Evolutionary conservation across 2,329 filamentous ascomycete species (phyloP), one percentile per base, ranked within the genome.

Genomic region (Aureobasidium uvarum): DNA sequence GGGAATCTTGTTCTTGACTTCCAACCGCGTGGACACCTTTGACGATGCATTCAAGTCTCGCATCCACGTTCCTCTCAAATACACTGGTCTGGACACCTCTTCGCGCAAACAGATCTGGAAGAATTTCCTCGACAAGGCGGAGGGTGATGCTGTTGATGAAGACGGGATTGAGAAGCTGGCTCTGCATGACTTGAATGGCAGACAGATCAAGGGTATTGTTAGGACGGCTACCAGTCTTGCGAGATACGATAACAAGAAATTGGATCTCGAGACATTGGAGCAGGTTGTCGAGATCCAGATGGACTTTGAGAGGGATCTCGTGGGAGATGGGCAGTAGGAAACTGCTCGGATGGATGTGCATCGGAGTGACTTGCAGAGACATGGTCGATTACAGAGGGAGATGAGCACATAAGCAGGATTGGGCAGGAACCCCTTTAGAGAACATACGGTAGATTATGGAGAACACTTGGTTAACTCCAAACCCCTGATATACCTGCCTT

Each of bases 1-100:
- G 38, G 77, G 77, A 28, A 72, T 79, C 18, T 70, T 79, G 20
- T 75, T 78, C 66, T 70, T 79, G 8, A 80, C 76, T 3, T 76
- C 74, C 1, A 79, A 79, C 62, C 72, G 74, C 3, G 43, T 65
- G 31, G 52, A 45, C 13, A 51, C 54, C 2, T 65, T 65, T 10
- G 63, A 65, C 45, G 63, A 59, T 31, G 63, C 63, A 3, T 65
- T 65, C 36, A 58, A 65, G 14, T 65, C 63, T 2, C 41, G 63
- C 20, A 65, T 65, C 7, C 63, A 65, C 2, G 33, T 65, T 16
- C 41, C 52, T 2, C 16, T 65, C 8, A 46, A 65, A 5, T 65
- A 65, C 16, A 36, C 43, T 2, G n/a, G 18, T 28, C 48, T 63
- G 18, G 60, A 63, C 18, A 4, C 3, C 2, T 51, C 58, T 5